phyloP scores from a whole-genome alignment of 768 basidiomycete species.

The Serendipita sp. region DNA sequence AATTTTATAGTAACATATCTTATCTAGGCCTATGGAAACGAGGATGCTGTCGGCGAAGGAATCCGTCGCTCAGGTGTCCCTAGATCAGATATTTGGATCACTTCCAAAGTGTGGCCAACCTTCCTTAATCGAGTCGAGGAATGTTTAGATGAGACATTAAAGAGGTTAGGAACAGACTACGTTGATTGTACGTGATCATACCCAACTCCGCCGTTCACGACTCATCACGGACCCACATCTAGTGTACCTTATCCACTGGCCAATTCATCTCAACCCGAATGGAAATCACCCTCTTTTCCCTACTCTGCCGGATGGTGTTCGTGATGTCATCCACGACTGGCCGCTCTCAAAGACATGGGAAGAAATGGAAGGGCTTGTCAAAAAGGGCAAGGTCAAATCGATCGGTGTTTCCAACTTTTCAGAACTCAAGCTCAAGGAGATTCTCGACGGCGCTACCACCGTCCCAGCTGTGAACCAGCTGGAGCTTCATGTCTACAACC shows the following conservation, averaged over 20 bases:
- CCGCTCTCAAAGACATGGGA: conserved; percentile 48
- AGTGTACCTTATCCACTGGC: conserved; percentile 71
- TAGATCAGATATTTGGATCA: conserved; percentile 51
- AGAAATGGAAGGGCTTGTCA: conserved; percentile 61
- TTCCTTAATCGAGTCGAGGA: conserved; percentile 29
- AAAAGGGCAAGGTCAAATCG: conserved; percentile 58
- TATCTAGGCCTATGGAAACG: conserved; percentile 26
- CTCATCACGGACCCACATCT: not conserved
- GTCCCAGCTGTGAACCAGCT: conserved; percentile 6
- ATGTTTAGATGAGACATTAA: conserved; percentile 47
- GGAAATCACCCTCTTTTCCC: not conserved
- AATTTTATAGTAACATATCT: not conserved
- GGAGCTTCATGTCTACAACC: conserved; percentile 8
- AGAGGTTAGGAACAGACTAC: conserved; percentile 46
- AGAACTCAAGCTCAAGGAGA: not conserved
- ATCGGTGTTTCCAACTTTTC: conserved; percentile 62
- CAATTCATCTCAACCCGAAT: conserved; percentile 9
- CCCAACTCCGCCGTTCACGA: not conserved
- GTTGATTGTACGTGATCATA: conserved; percentile 18
- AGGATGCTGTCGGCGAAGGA: conserved; percentile 51
- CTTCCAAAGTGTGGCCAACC: conserved; percentile 25
- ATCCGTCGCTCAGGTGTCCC: conserved; percentile 41
- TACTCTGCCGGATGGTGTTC: not conserved
- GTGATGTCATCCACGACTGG: not conserved
- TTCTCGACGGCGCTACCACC: not conserved